Evolutionary conservation across 495 filamentous ascomycete genomes (phyloP), one percentile per base, ranked within the genome.

Genomic region (Polyplosphaeria fusca): DNA sequence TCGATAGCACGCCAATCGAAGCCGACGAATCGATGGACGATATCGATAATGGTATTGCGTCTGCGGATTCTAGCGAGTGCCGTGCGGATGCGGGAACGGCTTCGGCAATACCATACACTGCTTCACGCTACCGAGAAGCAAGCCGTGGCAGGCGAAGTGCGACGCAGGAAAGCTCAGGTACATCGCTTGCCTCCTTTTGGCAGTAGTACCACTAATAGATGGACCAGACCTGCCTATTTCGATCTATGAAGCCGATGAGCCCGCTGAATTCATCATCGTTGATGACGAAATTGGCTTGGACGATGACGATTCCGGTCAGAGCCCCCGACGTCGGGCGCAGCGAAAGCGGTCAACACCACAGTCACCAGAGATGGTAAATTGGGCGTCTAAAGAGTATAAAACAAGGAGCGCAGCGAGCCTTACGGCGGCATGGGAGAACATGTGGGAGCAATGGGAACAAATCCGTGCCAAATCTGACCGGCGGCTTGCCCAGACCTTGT

Each of bases 371-470:
- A 49, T 49, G 24, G 46, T 49, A 49, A 49, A 49, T 32, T 49
- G 25, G 46, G 24, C 46, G 30, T 49, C 46, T 40, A 49, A 49
- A 49, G 46, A 49, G 46, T 49, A 49, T 49, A 49, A 49, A 49
- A 49, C 23, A 49, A 49, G 42, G 42, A 45, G 42, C 18, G 18
- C 42, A 45, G 42, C 42, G 42, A 45, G 42, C 18, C 42, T 45
- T 45, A 45, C 5, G n/a, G 22, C 18, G 18, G 42, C 22, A 45
- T 45, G 22, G 42, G 22, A 45, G 42, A 45, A 45, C 3, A 45
- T 45, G 22, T 45, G 22, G 18, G 42, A 45, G 42, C 18, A 45
- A 22, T 45, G 22, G 42, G 18, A 45, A 45, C 42, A 22, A 22
- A 22, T 45, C 18, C 18, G 18, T 45, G 22, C 42, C 22, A 45